phyloP scores from a whole-genome alignment of 2,329 filamentous ascomycete genomes.

The Penicillium sp. region DNA sequence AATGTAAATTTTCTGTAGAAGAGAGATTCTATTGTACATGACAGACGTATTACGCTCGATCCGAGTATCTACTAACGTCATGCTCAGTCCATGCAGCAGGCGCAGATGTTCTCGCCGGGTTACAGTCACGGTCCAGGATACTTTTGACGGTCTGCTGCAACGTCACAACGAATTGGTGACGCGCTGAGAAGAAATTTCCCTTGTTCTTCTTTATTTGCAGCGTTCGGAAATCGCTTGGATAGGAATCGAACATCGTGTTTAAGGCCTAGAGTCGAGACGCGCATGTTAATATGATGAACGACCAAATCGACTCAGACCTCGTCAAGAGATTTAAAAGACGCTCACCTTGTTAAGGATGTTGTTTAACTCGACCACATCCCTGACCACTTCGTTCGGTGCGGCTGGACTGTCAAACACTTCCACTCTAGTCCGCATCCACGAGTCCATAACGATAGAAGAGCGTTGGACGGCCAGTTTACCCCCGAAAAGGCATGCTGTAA shows the following conservation, averaged over 20 bases:
- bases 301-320: not conserved
- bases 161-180: not conserved
- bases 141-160: conserved; percentile 5
- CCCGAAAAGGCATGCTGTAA: conserved; percentile 35
- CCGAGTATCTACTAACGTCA: conserved; percentile 7
- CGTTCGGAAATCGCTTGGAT: not conserved
- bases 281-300: not conserved
- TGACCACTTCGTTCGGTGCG: conserved; percentile 20
- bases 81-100: conserved; percentile 8
- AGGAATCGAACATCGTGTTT: conserved; percentile 7
- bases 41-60: not conserved
- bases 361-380: conserved; percentile 40
- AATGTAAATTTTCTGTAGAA: not conserved
- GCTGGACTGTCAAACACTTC: conserved; percentile 11
- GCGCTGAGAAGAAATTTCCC: conserved; percentile 1
- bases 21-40: conserved; percentile 6
- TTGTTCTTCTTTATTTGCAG: conserved; percentile 2
- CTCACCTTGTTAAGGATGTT: conserved; percentile 39
- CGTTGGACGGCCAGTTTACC: conserved; percentile 23
- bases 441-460: conserved; percentile 37
- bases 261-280: not conserved
- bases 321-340: not conserved
- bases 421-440: conserved; percentile 41
- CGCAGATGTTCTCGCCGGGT: not conserved
- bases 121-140: conserved; percentile 5